These are phyloP conservation scores for Chlamydomonas sp. DNA, from an alignment of 139 green algal species.

Conservation along the genomic window DNA sequence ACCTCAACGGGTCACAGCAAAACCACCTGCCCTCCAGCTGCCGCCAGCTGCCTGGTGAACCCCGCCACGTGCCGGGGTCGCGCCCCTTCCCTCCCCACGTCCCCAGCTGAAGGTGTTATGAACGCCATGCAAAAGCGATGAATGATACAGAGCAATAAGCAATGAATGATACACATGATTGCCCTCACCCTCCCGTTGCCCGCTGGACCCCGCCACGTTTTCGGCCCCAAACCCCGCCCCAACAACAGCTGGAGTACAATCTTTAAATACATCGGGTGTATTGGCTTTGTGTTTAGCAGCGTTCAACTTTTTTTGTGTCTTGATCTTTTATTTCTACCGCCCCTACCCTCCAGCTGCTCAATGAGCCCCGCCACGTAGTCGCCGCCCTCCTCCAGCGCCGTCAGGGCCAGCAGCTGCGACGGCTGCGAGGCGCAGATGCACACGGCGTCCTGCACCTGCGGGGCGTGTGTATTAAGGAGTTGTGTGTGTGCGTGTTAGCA, in stretches of 20 bases:
- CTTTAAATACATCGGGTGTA: too few relatives aligned
- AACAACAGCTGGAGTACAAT: too few relatives aligned
- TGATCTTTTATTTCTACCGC: not conserved
- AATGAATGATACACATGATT: too few relatives aligned
- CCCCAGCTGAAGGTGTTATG: not conserved
- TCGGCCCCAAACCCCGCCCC: slow-evolving; percentile 38
- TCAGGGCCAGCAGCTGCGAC: slow-evolving; percentile 79
- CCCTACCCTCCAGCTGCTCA: slow-evolving; percentile 16
- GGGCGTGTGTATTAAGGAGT: too few relatives aligned
- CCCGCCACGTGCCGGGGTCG: not conserved
- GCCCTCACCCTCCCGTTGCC: slow-evolving; percentile 13
- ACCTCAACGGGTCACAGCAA: too few relatives aligned
- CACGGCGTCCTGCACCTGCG: slow-evolving; percentile 89
- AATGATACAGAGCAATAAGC: too few relatives aligned
- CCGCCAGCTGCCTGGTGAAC: too few relatives aligned
- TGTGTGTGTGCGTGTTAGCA: too few relatives aligned
- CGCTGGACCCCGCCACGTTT: slow-evolving; percentile 63
- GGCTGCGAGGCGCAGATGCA: slow-evolving; percentile 88
- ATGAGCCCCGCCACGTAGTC: slow-evolving; percentile 64
- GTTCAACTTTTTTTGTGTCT: too few relatives aligned
- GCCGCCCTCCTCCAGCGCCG: slow-evolving; percentile 59
- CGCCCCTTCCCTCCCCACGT: not conserved
- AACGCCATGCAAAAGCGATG: too few relatives aligned
- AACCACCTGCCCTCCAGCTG: too few relatives aligned
- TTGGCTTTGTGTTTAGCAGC: too few relatives aligned